These are phyloP conservation scores for Irpex sp. DNA, from an alignment of 1,284 basidiomycete species.

Conservation along the genomic window DNA sequence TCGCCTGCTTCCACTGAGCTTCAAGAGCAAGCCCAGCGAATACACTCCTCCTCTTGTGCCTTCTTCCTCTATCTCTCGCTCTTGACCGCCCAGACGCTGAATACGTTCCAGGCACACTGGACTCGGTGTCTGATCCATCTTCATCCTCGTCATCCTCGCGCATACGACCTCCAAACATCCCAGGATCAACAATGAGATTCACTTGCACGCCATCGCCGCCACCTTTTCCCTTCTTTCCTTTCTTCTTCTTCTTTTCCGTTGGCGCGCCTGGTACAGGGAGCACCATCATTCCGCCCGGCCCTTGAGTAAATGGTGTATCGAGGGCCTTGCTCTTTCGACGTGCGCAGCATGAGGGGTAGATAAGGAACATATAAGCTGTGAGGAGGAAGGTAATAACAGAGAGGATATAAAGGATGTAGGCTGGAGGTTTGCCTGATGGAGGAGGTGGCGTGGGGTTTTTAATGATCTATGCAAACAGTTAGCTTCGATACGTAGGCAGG, in stretches of 20 bases:
- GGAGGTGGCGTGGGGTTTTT: conserved; percentile 50
- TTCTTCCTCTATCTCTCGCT: conserved; percentile 18
- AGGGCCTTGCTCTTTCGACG: conserved; percentile 22
- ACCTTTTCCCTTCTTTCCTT: conserved; percentile 27
- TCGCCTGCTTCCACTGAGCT: conserved; percentile 51
- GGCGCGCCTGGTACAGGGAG: conserved; percentile 48
- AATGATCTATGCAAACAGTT: conserved; percentile 37
- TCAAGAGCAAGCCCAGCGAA: conserved; percentile 61
- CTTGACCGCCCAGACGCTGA: conserved; percentile 21
- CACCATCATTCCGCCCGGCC: conserved; percentile 53
- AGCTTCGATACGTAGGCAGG: not conserved
- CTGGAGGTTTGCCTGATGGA: conserved; percentile 47
- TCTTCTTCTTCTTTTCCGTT: conserved; percentile 33
- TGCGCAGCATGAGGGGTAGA: conserved; percentile 52
- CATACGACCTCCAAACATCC: conserved; percentile 39
- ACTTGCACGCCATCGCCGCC: conserved; percentile 52
- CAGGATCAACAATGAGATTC: conserved; percentile 66
- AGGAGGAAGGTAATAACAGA: conserved; percentile 48
- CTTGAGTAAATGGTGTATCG: conserved; percentile 22
- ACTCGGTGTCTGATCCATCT: conserved; percentile 30
- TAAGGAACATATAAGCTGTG: conserved; percentile 48
- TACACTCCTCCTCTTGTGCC: conserved; percentile 36
- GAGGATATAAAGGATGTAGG: conserved; percentile 52
- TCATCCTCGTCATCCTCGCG: conserved; percentile 26
- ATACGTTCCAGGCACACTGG: conserved; percentile 18